Conservation (phyloP, 805 yeast genomes). For the Cyberlindnera euphorbiae region DNA sequence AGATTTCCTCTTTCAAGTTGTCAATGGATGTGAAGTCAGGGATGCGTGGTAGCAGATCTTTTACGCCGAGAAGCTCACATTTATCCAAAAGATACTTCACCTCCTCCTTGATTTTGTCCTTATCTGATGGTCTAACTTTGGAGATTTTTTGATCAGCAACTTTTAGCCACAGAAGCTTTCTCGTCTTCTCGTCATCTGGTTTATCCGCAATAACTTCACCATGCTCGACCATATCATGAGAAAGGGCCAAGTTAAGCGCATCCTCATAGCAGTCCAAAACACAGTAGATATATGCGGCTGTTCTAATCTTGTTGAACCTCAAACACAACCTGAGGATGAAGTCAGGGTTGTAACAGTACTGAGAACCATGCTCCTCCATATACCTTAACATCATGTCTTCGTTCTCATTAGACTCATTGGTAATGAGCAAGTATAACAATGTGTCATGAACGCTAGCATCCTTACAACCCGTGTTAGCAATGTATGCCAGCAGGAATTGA, state of each 20-base stretch:
- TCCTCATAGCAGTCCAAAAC: constrained; percentile 67
- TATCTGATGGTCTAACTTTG: constrained; percentile 20
- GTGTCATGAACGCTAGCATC: constrained; percentile 62
- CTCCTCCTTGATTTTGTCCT: constrained; percentile 26
- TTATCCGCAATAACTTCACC: constrained; percentile 57
- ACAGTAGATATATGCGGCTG: constrained; percentile 73
- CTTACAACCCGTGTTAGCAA: constrained; percentile 38
- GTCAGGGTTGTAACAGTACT: constrained; percentile 58
- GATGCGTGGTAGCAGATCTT: constrained; percentile 77
- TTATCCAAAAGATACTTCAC: constrained; percentile 36
- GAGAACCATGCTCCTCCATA: constrained; percentile 37
- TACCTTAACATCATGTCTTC: constrained; percentile 44
- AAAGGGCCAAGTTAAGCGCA: constrained; percentile 72
- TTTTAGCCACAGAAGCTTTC: constrained; percentile 71
- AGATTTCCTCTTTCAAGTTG: constrained; percentile 78
- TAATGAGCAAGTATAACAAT: constrained; percentile 59
- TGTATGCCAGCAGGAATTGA: constrained; percentile 53
- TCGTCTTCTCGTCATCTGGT: constrained; percentile 43
- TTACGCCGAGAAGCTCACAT: constrained; percentile 55
- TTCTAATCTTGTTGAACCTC: constrained; percentile 48
- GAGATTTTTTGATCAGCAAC: constrained; percentile 38
- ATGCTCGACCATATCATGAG: constrained; percentile 50
- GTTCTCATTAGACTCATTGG: constrained; percentile 24
- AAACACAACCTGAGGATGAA: constrained; percentile 73
- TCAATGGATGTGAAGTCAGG: constrained; percentile 83